These are phyloP conservation scores for Sugiyamaella americana DNA, from an alignment of 805 yeast species.

Conservation along the genomic window DNA sequence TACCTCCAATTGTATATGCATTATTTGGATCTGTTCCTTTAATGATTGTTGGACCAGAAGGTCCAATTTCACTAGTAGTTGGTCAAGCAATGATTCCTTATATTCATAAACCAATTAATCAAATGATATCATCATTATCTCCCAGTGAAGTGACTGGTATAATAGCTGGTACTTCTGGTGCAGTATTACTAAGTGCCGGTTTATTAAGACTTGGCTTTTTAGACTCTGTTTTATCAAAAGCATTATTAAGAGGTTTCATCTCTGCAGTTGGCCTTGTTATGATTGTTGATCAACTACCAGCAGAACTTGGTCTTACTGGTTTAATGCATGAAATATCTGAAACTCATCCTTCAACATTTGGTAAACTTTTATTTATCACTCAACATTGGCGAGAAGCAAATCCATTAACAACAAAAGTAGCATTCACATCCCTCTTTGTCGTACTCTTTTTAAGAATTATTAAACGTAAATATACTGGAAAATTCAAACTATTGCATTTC, in stretches of 20 bases:
- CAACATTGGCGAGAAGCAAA: constrained; percentile 46
- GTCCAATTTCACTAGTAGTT: constrained; percentile 74
- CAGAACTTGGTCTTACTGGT: constrained; percentile 61
- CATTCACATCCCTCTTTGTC: constrained; percentile 45
- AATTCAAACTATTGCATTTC: constrained; percentile 45
- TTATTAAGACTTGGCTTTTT: constrained; percentile 79
- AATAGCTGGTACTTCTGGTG: constrained; percentile 71
- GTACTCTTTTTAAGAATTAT: constrained; percentile 40
- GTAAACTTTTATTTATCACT: constrained; percentile 55
- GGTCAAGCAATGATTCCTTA: constrained; percentile 71
- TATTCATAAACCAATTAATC: constrained; percentile 22
- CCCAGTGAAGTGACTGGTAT: constrained; percentile 57
- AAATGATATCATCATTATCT: constrained; percentile 26
- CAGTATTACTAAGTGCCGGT: constrained; percentile 64
- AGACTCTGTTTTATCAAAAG: constrained; percentile 71
- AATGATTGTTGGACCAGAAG: constrained; percentile 89
- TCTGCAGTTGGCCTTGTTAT: constrained; percentile 81
- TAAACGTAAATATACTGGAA: constrained; percentile 34
- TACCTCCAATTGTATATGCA: constrained; percentile 74
- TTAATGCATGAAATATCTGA: constrained; percentile 37
- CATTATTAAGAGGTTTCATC: constrained; percentile 74
- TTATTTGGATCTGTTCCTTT: constrained; percentile 81
- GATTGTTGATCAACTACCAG: constrained; percentile 68
- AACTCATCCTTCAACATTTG: constrained; percentile 59
- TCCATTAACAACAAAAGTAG: constrained; percentile 53